Evolutionary conservation across 495 filamentous ascomycete species (phyloP), one percentile per base, ranked within the genome.

Genomic region (Tuber umbilicatum): DNA sequence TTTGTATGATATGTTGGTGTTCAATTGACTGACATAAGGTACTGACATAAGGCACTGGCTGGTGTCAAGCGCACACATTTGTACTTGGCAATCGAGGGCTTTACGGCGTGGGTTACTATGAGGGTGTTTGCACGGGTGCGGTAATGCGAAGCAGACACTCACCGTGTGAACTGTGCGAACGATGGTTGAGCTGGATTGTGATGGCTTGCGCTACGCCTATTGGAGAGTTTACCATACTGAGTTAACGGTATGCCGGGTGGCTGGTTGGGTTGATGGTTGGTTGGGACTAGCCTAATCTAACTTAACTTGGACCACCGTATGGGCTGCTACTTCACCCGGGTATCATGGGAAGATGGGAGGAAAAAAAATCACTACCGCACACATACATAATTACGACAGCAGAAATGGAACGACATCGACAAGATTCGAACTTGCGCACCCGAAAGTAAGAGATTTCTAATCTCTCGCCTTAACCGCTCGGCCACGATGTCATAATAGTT

Each of bases 401-500:
- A 31, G 14, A 64, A 64, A 64, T n/a, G 41, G 64, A 45, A 50
- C 69, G 73, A 73, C 73, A 73, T 75, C 73, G 70, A 71, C 73
- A 69, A 40, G 64, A 75, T 76, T 76, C 74, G 60, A 69, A 69
- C 74, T 68, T 75, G 69, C 73, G 64, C 64, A 74, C 74, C 72
- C 74, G 42, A 75, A 75, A 70, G 73, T 72, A 73, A 75, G 50
- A 75, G 64, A 42, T 41, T 31, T 27, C 42, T 42, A 50, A 17
- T 75, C 74, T 69, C 42, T 69, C 42, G 72, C 72, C 74, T 75
- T 75, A 75, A 74, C 74, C 70, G 17, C 74, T 75, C 74, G 73
- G 60, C 72, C 60, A 69, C 60, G 37, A 75, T 75, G 42, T 76
- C 74, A 70, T 35, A 35, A 17, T 35, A 14, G 10, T 6, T 64